Evolutionary conservation across 192 early-diverging fungal species (phyloP).

Genomic region (Lobosporangium transversale): DNA sequence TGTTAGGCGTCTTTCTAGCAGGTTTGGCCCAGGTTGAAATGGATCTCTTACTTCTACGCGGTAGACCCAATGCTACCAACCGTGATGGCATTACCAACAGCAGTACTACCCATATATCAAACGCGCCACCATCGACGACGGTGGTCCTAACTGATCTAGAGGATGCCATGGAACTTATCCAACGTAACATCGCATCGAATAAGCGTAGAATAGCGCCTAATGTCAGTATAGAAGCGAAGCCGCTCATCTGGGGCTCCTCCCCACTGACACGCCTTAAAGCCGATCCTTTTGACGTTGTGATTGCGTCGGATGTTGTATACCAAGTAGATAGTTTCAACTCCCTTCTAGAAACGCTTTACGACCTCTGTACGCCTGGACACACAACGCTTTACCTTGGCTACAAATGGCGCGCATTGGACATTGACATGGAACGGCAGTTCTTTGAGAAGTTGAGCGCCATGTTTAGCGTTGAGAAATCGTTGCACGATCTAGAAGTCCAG

Average conservation of each 20-base stretch:
- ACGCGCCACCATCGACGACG: neutral
- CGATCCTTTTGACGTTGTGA: constrained; percentile 44
- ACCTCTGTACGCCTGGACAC: constrained; percentile 26
- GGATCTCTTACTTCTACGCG: neutral
- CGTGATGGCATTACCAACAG: neutral
- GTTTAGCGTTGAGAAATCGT: constrained; percentile 30
- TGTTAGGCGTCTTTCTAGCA: constrained; percentile 55
- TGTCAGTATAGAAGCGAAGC: constrained; percentile 3
- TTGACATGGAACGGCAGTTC: constrained; percentile 39
- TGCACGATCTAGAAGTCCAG: constrained; percentile 5
- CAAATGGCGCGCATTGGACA: constrained; percentile 51
- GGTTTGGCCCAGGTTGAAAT: constrained; percentile 37
- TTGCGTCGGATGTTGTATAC: constrained; percentile 65
- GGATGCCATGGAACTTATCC: constrained; percentile 54
- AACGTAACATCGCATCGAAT: constrained; percentile 50
- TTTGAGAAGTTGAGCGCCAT: constrained; percentile 24
- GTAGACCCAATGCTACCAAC: neutral
- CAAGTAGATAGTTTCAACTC: constrained; percentile 40
- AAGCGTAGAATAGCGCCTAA: constrained; percentile 10
- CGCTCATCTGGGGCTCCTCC: constrained; percentile 31
- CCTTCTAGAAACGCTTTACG: constrained; percentile 50
- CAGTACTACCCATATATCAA: neutral
- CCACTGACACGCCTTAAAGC: neutral
- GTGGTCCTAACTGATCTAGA: constrained; percentile 56
- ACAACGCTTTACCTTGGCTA: constrained; percentile 58